Evolutionary conservation across 768 basidiomycete species (phyloP).

Genomic region (Boletus reticulatus): DNA sequence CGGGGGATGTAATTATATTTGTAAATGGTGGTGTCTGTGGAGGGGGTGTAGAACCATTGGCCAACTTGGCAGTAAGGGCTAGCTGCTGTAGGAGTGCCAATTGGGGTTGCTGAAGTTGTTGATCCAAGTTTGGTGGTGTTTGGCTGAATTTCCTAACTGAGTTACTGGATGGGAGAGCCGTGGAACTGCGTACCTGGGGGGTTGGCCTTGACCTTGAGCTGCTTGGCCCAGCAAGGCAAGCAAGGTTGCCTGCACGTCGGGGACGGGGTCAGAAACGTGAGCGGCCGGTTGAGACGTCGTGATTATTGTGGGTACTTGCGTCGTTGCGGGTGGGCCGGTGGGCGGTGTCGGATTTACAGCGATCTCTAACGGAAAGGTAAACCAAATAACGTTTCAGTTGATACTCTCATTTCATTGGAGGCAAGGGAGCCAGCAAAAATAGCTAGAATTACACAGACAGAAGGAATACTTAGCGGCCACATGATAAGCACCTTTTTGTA

Average conservation of each 20-base stretch:
- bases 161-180: background rate
- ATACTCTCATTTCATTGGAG: constrained; percentile 53
- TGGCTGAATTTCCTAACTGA: constrained; percentile 41
- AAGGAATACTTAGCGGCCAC: constrained; percentile 82
- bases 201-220: constrained; percentile 38
- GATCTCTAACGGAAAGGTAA: constrained; percentile 61
- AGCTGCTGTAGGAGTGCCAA: constrained; percentile 77
- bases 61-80: constrained; percentile 54
- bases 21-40: constrained; percentile 30
- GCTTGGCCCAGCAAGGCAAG: constrained; percentile 71
- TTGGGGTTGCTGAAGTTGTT: constrained; percentile 51
- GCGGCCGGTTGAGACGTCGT: constrained; percentile 26
- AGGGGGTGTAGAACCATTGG: constrained; percentile 30
- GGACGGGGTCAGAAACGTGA: constrained; percentile 9
- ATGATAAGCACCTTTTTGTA: constrained; percentile 87
- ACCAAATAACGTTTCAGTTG: constrained; percentile 60
- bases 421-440: constrained; percentile 41
- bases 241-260: constrained; percentile 58
- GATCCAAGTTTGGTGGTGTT: constrained; percentile 56
- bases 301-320: constrained; percentile 28
- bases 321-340: constrained; percentile 39
- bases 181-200: constrained; percentile 35
- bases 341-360: constrained; percentile 36
- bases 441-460: constrained; percentile 66
- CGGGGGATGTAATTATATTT: background rate